phyloP scores from a whole-genome alignment of 441 rosid genomes.

The Populus trichocarpa region DNA sequence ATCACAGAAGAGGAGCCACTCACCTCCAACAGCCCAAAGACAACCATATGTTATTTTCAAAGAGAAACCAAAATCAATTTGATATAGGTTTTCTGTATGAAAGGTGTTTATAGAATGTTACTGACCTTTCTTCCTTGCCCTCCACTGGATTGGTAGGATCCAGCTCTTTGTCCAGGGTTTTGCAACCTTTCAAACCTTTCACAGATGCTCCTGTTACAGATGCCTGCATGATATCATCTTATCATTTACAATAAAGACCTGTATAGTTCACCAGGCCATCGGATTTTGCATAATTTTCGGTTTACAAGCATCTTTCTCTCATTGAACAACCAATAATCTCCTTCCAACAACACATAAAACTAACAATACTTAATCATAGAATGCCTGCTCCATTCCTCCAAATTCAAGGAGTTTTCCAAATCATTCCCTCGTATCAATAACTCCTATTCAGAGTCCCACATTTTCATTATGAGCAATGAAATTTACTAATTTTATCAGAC shows the following conservation, averaged over 20 bases:
- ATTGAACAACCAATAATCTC: background rate
- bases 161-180: constrained; percentile 83
- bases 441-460: background rate
- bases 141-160: constrained; percentile 84
- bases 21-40: background rate
- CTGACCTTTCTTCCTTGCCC: constrained; percentile 86
- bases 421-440: background rate
- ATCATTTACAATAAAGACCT: constrained; percentile 2
- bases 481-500: background rate
- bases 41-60: background rate
- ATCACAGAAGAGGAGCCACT: background rate
- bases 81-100: background rate
- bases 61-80: background rate
- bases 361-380: background rate
- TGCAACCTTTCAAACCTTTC: constrained; percentile 83
- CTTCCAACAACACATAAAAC: background rate
- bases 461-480: background rate
- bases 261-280: background rate
- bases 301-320: background rate
- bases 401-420: background rate
- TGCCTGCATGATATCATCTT: constrained; percentile 52
- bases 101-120: constrained; percentile 1
- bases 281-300: background rate
- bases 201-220: constrained; percentile 71
- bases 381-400: background rate